phyloP scores from a whole-genome alignment of 495 filamentous ascomycete genomes.

The Aspergillus heteromorphus region DNA sequence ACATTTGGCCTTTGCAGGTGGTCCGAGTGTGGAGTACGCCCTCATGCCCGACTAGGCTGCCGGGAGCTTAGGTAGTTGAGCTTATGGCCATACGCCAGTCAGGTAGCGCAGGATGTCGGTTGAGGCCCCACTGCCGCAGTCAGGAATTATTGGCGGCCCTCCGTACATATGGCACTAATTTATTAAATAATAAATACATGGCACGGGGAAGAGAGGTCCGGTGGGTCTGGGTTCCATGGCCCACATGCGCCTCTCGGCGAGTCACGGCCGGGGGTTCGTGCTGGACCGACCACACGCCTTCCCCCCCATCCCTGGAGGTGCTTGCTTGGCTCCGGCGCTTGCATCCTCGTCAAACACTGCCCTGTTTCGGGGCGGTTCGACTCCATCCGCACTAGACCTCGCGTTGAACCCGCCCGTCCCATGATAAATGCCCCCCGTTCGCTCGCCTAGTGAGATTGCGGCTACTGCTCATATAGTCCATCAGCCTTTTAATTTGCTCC shows the following conservation, averaged over 20 bases:
- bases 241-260: conserved; percentile 27
- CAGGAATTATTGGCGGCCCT: conserved; percentile 19
- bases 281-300: conserved; percentile 11
- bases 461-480: neutral
- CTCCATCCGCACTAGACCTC: conserved; percentile 12
- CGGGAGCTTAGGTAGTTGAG: conserved; percentile 26
- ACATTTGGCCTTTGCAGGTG: conserved; percentile 15
- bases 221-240: conserved; percentile 20
- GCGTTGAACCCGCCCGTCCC: neutral
- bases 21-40: conserved; percentile 15
- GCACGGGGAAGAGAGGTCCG: conserved; percentile 23
- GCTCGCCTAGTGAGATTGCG: neutral
- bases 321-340: conserved; percentile 21
- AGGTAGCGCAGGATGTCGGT: conserved; percentile 13
- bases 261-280: conserved; percentile 31
- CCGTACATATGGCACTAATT: conserved; percentile 13
- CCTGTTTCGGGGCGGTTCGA: conserved; percentile 21
- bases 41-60: conserved; percentile 24
- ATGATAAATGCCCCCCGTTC: conserved; percentile 2
- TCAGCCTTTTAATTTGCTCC: neutral
- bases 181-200: conserved; percentile 19
- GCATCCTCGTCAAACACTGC: conserved; percentile 23
- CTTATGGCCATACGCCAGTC: conserved; percentile 23
- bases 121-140: conserved; percentile 14
- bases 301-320: conserved; percentile 17